Evolutionary conservation across 164 flowering plant species (phyloP), one percentile per base, ranked within the genome.

Genomic region (Amborella trichopoda): DNA sequence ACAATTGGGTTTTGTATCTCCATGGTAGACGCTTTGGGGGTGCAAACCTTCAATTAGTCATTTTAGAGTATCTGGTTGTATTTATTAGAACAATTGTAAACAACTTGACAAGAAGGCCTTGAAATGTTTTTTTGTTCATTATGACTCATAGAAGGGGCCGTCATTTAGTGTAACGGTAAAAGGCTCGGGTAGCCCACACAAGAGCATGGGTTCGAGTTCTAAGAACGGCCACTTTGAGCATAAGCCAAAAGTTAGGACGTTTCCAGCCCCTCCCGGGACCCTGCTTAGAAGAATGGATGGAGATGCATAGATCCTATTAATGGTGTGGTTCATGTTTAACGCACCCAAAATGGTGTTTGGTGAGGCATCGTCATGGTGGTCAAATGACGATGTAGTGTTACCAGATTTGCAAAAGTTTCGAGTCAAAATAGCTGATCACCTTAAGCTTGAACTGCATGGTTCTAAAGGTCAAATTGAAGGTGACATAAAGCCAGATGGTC

Each of bases 291-390:
- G n/a, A n/a, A 67, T 48, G 54, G 65, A 11, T 68, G 68, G 66
- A 49, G 24, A 40, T 60, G 60, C 46, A 49, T 43, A 18, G 63
- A 64, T 23, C 66, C 57, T 2, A 49, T n/a, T n/a, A n/a, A n/a
- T n/a, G n/a, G n/a, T n/a, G n/a, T n/a, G n/a, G n/a, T n/a, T n/a
- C n/a, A n/a, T n/a, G n/a, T n/a, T n/a, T n/a, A n/a, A n/a, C n/a
- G n/a, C 51, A 0, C 18, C 19, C 3, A 30, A 68, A 49, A 60
- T 60, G 14, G 55, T 60, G 17, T 68, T 59, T 17, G 59, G 59
- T 33, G 52, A 60, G 44, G 41, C 49, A 11, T 44, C 56, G 1
- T 56, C 55, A 0, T 64, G 48, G 58, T 59, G 64, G 58, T 26
- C 58, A 1, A 8, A 34, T 41, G 8, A 51, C 23, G n/a, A 21